Base-by-base conservation (phyloP, 192 early-diverging fungal genomes). In the Coemansia sp. region DNA sequence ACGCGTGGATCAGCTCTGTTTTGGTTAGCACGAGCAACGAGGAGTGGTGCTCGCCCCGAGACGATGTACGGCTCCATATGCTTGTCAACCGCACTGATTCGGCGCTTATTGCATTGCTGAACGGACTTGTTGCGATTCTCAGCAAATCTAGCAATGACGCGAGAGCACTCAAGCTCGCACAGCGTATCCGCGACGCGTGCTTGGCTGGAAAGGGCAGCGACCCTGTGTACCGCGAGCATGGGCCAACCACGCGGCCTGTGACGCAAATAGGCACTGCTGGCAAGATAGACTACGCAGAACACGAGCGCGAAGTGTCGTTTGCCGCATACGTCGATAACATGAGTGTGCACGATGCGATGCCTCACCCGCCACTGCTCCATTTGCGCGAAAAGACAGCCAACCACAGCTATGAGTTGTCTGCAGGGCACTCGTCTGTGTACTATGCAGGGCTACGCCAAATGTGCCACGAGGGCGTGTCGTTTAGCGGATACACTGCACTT, bases 241-340 rank as follows among this genome's bases (percentile, higher is more conserved):
- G 82, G 67, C 82, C 84, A 64, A 92, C 93, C 35, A 91, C 89
- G 43, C 83, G 76, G 57, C 95, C 95, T 50, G 78, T 73, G 56
- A 94, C 94, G 21, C 59, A 70, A 32, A 84, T 97, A 48, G 77
- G 86, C 49, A 86, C 84, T 10, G 73, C 76, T 55, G 95, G 95
- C 60, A 84, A 87, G 55, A 81, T 95, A 39, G 65, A 83, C 48
- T 95, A 93, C 73, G 64, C 70, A 50, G 94, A 96, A 76, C 83
- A 86, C 53, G 89, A 85, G 62, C 89, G 94, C 57, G 80, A 84
- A 47, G 84, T 85, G 60, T 90, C 94, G 81, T 84, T 97, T 75
- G 87, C 88, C 69, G 88, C 89, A 41, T 97, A 95, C 72, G 90
- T 95, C 64, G 82, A 87, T 56, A 83, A 85, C 17, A 87, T 95